A percentile compares a stretch with the other conserved stretches of the same genome.
These are phyloP conservation scores for Eimeria praecox DNA, from an alignment of 169 alveolate species.

Conservation along the genomic window DNA sequence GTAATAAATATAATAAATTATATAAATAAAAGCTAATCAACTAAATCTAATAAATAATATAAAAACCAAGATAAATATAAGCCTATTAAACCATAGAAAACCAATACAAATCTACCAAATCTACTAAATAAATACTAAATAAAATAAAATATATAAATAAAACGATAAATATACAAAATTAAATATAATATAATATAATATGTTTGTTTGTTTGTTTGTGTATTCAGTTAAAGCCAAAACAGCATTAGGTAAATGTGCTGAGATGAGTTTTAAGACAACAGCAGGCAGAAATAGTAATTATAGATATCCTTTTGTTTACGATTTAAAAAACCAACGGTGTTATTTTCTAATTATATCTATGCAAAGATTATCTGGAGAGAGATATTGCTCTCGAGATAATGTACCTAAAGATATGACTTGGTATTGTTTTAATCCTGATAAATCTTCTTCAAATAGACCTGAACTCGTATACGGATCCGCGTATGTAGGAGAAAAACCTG, in stretches of 20 bases:
- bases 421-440: slow-evolving; percentile 66
- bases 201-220: background rate
- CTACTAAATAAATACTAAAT: too few species aligned
- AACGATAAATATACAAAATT: too few species aligned
- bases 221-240: slow-evolving; percentile 63
- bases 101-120: too few species aligned
- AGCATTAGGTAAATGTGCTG: slow-evolving; percentile 61
- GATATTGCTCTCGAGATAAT: slow-evolving; percentile 43
- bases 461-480: slow-evolving; percentile 74
- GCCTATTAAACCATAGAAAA: too few species aligned
- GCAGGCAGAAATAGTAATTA: background rate
- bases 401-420: slow-evolving; percentile 30
- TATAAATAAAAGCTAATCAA: too few species aligned
- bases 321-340: background rate
- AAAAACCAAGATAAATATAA: too few species aligned
- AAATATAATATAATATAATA: too few species aligned
- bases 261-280: slow-evolving; percentile 54
- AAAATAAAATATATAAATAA: too few species aligned
- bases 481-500: slow-evolving; percentile 42
- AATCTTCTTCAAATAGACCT: background rate
- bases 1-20: too few species aligned
- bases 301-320: slow-evolving; percentile 69
- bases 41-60: too few species aligned
- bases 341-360: slow-evolving; percentile 33
- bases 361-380: slow-evolving; percentile 54